Evolutionary conservation across 768 basidiomycete species (phyloP), one percentile per base, ranked within the genome.

Genomic region (Boletellus ananiceps): DNA sequence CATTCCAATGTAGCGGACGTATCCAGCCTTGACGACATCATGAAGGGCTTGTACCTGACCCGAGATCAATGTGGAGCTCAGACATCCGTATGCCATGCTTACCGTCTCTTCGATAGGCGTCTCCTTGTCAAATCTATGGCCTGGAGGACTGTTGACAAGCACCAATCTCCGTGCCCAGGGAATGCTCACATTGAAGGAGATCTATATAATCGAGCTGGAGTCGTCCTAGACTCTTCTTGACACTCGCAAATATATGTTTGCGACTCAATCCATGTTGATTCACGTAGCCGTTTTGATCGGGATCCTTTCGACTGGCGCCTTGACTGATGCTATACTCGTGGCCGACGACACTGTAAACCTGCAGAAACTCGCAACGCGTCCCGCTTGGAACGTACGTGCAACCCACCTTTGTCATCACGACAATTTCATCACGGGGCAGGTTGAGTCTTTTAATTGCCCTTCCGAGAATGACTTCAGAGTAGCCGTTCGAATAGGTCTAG

Each of bases 391-490:
- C 19, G 23, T 11, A 27, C 8, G 40, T 11, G 37, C 4, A 25
- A 36, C 48, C 18, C 35, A 80, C 80, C 70, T 91, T 90, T 47
- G 88, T 88, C 73, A 90, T 76, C 14, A 91, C 77, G 15, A 91
- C 87, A 39, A 89, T 80, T 55, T 83, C 79, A 13, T 84, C 83
- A 2, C 88, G 78, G n/a, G 86, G 85, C 12, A 87, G 71, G 18
- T 81, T 63, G 54, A 79, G 74, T 52, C 80, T 59, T 58, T 84
- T 85, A 69, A 91, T 81, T 2, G 81, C 85, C 56, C 84, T 83
- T 11, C 87, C 87, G 16, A 88, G 71, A 44, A 88, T 74, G 39
- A 77, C 58, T 61, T 90, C 88, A 0, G 81, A 83, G 6, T 70
- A 64, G 2, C 84, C 84, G 53, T 84, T 81, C 1, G 81, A 83